phyloP scores from a whole-genome alignment of 1,284 basidiomycete species.

The Puccinia novopanici region DNA sequence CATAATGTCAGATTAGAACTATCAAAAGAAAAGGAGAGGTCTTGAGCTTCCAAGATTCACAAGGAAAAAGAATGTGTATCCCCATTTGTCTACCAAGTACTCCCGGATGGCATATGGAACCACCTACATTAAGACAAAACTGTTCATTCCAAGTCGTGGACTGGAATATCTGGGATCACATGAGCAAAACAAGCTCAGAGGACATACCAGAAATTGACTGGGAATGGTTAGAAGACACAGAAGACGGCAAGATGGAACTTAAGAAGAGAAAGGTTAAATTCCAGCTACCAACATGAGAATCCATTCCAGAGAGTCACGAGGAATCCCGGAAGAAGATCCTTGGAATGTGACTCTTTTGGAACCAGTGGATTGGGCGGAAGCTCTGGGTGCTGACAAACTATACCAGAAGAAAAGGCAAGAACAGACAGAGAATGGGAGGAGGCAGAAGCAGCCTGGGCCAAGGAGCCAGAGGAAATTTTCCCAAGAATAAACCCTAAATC shows the following conservation, averaged over 20 bases:
- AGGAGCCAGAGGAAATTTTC: no score
- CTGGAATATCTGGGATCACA: background rate
- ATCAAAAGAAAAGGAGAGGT: conserved; percentile 7
- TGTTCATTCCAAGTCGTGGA: no score
- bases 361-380: background rate
- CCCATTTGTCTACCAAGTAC: no score
- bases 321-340: background rate
- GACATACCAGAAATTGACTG: background rate
- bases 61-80: no score
- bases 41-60: background rate
- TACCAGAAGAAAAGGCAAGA: background rate
- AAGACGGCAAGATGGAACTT: background rate
- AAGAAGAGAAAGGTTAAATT: background rate
- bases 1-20: background rate
- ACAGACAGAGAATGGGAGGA: no score
- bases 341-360: background rate
- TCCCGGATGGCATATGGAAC: no score
- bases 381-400: background rate
- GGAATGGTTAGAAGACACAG: background rate
- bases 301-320: no score
- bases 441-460: no score
- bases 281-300: background rate
- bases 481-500: no score
- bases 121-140: no score
- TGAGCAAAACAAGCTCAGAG: background rate